These are phyloP conservation scores for Botrytis paeoniae DNA, from an alignment of 2,329 filamentous ascomycete genomes.

Conservation along the genomic window DNA sequence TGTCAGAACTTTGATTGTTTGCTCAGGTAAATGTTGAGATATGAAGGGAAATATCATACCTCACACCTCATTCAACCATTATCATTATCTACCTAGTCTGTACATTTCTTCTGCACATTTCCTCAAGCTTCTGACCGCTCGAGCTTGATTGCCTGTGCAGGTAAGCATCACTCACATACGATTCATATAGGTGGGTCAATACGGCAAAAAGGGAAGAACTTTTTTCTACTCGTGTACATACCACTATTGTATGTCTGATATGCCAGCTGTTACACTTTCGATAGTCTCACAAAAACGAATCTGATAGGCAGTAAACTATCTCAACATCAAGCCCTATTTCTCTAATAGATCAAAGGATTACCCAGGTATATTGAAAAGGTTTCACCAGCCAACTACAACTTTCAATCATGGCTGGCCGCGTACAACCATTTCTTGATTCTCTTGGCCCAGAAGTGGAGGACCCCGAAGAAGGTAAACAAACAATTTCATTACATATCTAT, in stretches of 20 bases:
- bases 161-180: background rate
- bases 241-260: background rate
- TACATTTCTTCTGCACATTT: background rate
- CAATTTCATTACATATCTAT: background rate
- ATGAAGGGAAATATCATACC: background rate
- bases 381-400: background rate
- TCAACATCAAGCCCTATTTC: background rate
- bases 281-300: background rate
- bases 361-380: background rate
- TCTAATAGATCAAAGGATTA: background rate
- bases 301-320: background rate
- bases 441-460: constrained; percentile 53
- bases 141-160: background rate
- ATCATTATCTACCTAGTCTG: background rate
- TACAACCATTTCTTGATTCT: constrained; percentile 40
- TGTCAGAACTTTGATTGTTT: background rate
- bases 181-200: constrained; percentile 1
- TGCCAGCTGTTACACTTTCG: background rate
- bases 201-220: background rate
- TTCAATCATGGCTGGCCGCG: constrained; percentile 17
- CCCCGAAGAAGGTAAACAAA: constrained; percentile 55
- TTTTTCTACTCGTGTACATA: background rate
- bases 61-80: background rate
- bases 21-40: background rate
- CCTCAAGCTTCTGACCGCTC: background rate